These are phyloP conservation scores for Emergomyces orientalis DNA, from an alignment of 2,329 filamentous ascomycete species.

Conservation along the genomic window DNA sequence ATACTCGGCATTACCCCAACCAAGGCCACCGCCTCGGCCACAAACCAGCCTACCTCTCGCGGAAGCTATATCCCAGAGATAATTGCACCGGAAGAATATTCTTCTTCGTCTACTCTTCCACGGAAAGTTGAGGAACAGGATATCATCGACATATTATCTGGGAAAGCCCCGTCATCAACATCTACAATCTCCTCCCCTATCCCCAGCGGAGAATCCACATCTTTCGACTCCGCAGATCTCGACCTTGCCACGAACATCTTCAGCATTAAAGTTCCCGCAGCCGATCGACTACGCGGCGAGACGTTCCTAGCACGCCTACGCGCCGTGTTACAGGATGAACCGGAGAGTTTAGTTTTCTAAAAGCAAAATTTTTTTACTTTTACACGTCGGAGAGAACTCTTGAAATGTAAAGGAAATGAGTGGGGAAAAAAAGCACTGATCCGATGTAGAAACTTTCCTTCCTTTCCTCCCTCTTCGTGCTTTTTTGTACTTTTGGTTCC, in stretches of 20 bases:
- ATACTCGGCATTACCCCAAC: slow-evolving; percentile 52
- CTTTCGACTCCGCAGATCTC: slow-evolving; percentile 16
- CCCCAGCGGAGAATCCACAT: slow-evolving; percentile 24
- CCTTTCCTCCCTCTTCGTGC: neutral
- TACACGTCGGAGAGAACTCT: neutral
- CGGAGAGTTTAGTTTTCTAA: slow-evolving; percentile 57
- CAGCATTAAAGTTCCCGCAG: slow-evolving; percentile 65
- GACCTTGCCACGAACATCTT: slow-evolving; percentile 61
- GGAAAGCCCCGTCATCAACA: slow-evolving; percentile 26
- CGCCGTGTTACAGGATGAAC: slow-evolving; percentile 69
- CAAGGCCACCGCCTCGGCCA: slow-evolving; percentile 43
- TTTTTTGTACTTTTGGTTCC: neutral
- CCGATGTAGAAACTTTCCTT: neutral
- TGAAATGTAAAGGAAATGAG: neutral
- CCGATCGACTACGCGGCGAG: slow-evolving; percentile 71
- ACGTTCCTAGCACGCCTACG: slow-evolving; percentile 83
- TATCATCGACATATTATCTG: slow-evolving; percentile 72
- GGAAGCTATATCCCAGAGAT: slow-evolving; percentile 67
- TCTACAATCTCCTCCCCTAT: slow-evolving; percentile 16
- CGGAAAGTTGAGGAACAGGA: slow-evolving; percentile 46
- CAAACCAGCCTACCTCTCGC: slow-evolving; percentile 35
- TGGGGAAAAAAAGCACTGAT: neutral
- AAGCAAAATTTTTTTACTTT: slow-evolving; percentile 11
- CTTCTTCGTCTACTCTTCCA: slow-evolving; percentile 1
- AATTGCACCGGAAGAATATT: slow-evolving; percentile 39